A percentile compares a stretch with the other conserved stretches of the same genome.
These are phyloP conservation scores for Wallacemonas rigidus DNA, from an alignment of 208 protist species.

Conservation along the genomic window DNA sequence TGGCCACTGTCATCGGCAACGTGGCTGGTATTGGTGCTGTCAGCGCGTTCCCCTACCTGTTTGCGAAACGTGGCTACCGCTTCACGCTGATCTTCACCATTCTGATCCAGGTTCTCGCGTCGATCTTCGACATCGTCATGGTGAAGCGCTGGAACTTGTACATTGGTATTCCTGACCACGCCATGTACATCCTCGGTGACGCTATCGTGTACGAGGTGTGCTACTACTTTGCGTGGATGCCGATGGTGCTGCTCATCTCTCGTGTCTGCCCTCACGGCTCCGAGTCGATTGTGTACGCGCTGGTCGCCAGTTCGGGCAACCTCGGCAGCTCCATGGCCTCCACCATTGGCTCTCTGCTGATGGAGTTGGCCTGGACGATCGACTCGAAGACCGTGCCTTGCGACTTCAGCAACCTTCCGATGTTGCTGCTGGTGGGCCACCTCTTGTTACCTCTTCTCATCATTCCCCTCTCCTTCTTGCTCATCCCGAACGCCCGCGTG, in stretches of 20 bases:
- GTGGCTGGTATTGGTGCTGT: conserved; percentile 47
- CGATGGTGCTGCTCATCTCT: conserved; percentile 75
- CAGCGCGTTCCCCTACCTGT: conserved; percentile 49
- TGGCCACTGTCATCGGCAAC: conserved; percentile 43
- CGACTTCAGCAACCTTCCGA: conserved; percentile 67
- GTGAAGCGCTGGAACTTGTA: conserved; percentile 72
- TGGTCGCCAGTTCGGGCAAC: conserved; percentile 72
- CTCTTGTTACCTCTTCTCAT: conserved; percentile 47
- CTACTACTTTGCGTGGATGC: conserved; percentile 74
- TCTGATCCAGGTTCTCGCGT: conserved; percentile 42
- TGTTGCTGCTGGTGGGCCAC: conserved; percentile 62
- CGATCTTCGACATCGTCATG: conserved; percentile 75
- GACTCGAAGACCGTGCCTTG: conserved; percentile 38
- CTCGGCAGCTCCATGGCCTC: conserved; percentile 52
- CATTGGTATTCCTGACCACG: conserved; percentile 57
- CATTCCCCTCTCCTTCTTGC: conserved; percentile 35
- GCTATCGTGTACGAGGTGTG: conserved; percentile 59
- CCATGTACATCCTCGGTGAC: conserved; percentile 75
- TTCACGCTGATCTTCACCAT: conserved; percentile 57
- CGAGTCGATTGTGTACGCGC: conserved; percentile 81
- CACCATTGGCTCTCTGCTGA: conserved; percentile 55
- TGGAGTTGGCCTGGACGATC: conserved; percentile 60
- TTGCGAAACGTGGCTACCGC: conserved; percentile 54
- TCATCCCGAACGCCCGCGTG: conserved; percentile 64
- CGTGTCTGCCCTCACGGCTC: conserved; percentile 78